Evolutionary conservation across 331 rosid genomes (phyloP).

Genomic region (Dryas integrifolia): DNA sequence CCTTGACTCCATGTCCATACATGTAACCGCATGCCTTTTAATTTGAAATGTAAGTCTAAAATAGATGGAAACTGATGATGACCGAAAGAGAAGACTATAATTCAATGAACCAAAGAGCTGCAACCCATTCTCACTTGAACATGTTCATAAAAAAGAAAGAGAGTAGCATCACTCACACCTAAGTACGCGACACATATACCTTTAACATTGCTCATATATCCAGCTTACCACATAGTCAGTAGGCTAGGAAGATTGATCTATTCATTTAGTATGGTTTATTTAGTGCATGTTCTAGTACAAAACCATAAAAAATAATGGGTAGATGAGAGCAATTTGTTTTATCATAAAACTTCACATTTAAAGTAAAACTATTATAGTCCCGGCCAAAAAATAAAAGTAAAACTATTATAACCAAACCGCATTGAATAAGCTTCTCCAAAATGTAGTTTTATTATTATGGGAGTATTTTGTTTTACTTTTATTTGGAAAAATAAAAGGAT

Average conservation of each 20-base stretch:
- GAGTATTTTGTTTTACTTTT: background rate
- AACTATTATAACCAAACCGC: background rate
- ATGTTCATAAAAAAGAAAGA: background rate
- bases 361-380: background rate
- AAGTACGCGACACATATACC: background rate
- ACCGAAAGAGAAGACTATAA: background rate
- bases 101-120: constrained; percentile 4
- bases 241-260: background rate
- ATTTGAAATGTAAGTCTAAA: background rate
- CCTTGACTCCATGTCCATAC: background rate
- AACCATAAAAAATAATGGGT: background rate
- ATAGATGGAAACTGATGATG: constrained; percentile 4
- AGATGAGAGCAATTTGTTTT: background rate
- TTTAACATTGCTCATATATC: background rate
- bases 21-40: background rate
- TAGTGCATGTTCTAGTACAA: background rate
- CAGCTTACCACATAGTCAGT: background rate
- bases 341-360: no score
- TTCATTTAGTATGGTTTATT: background rate
- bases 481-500: background rate
- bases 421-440: background rate
- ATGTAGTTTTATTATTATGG: background rate
- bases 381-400: no score
- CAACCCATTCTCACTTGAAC: background rate
- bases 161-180: background rate